Conservation (phyloP, 1,284 basidiomycete genomes). For the Irpex sp. region DNA sequence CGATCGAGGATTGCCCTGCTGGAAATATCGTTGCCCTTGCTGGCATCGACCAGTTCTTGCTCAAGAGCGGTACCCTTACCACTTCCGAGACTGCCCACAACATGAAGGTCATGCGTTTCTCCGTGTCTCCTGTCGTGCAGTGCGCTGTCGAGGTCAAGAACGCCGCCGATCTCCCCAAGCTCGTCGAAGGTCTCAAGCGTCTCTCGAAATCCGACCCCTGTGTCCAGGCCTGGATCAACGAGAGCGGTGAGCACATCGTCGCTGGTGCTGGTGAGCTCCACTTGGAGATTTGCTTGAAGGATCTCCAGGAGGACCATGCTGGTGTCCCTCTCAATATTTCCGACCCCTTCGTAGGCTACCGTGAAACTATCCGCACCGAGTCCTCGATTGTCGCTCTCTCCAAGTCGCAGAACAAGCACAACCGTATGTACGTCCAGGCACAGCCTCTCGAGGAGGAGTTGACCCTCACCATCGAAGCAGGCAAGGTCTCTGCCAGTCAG, state of each 20-base stretch:
- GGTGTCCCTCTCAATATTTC: constrained; percentile 99
- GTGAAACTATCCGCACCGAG: constrained; percentile 97
- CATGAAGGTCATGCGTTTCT: constrained; percentile 99
- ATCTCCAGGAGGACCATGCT: constrained; percentile 99
- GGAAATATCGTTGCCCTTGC: constrained; percentile 99
- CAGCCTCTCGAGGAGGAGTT: constrained; percentile 93
- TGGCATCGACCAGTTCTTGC: constrained; percentile 99
- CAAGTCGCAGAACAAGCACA: constrained; percentile 99
- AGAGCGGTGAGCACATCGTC: constrained; percentile 97
- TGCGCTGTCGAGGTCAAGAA: constrained; percentile 99
- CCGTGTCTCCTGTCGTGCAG: constrained; percentile 98
- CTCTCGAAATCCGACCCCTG: constrained; percentile 99
- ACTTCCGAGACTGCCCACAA: constrained; percentile 99
- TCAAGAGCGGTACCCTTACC: constrained; percentile 98
- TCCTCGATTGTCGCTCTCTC: constrained; percentile 96
- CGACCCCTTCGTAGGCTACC: constrained; percentile 98
- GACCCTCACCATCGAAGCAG: constrained; percentile 87
- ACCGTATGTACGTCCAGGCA: constrained; percentile 95
- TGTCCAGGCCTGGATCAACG: constrained; percentile 93
- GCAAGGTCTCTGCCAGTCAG: constrained; percentile 88
- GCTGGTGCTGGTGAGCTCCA: constrained; percentile 99
- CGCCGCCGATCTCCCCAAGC: constrained; percentile 97
- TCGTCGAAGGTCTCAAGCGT: constrained; percentile 99
- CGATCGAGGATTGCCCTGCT: constrained; percentile 98
- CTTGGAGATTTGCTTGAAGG: constrained; percentile 99